Evolutionary conservation across 805 yeast species (phyloP).

Genomic region (Ogataea degrootiae): DNA sequence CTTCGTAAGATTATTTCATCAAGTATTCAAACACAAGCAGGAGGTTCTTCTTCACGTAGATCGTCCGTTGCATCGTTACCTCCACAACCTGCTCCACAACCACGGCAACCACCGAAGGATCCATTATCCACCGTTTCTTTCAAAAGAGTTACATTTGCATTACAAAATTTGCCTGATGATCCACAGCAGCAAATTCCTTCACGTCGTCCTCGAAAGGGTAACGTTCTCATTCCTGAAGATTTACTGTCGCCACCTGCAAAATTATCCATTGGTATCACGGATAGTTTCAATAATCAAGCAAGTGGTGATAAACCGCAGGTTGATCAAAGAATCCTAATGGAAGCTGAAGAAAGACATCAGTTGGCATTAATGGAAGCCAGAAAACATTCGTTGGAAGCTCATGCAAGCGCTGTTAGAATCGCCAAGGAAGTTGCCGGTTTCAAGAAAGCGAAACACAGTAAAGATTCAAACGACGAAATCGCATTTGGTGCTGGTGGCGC

Average conservation of each 20-base stretch:
- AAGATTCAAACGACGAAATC: constrained; percentile 25
- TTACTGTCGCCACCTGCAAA: constrained; percentile 56
- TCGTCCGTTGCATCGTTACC: constrained; percentile 8
- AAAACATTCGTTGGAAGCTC: constrained; percentile 74
- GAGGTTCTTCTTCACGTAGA: neutral
- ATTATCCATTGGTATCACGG: constrained; percentile 65
- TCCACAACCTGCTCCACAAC: neutral
- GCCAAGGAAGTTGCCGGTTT: constrained; percentile 59
- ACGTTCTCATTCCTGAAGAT: constrained; percentile 63
- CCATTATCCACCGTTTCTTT: constrained; percentile 30
- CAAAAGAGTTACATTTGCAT: constrained; percentile 47
- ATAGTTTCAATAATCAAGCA: constrained; percentile 32
- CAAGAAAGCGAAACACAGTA: constrained; percentile 26
- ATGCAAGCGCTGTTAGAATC: constrained; percentile 61
- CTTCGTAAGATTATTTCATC: constrained; percentile 11
- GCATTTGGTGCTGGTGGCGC: constrained; percentile 6
- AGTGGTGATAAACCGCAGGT: constrained; percentile 27
- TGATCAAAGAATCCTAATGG: constrained; percentile 43
- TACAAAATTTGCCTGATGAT: constrained; percentile 43
- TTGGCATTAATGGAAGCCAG: constrained; percentile 55
- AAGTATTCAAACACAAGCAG: neutral
- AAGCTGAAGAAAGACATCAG: constrained; percentile 57
- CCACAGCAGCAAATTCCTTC: constrained; percentile 64
- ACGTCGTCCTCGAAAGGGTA: constrained; percentile 48
- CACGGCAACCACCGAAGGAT: neutral